These are phyloP conservation scores for Fusarium verticillioides DNA, from an alignment of 2,329 filamentous ascomycete species.

Conservation along the genomic window DNA sequence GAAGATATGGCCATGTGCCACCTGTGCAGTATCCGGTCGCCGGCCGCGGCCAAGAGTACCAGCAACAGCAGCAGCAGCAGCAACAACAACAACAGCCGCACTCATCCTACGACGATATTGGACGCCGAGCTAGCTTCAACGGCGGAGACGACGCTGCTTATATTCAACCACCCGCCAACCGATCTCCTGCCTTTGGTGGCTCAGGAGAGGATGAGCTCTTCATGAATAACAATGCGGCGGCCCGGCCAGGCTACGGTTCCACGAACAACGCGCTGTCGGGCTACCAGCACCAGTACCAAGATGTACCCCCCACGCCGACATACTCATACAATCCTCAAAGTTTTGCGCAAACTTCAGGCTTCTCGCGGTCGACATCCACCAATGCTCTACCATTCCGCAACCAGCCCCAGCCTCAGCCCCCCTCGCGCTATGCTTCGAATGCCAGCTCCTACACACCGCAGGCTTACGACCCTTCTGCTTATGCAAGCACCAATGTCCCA, in stretches of 20 bases:
- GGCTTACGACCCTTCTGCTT: conserved; percentile 70
- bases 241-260: conserved; percentile 55
- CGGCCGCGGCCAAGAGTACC: conserved; percentile 48
- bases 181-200: conserved; percentile 38
- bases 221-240: conserved; percentile 59
- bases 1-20: conserved; percentile 73
- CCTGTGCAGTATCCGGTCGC: conserved; percentile 71
- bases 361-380: conserved; percentile 62
- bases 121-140: conserved; percentile 77
- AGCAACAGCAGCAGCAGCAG: conserved; percentile 39
- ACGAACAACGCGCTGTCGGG: conserved; percentile 59
- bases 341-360: conserved; percentile 58
- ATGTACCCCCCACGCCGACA: conserved; percentile 58
- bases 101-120: conserved; percentile 46
- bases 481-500: conserved; percentile 59
- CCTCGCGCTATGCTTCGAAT: conserved; percentile 52
- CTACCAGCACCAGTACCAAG: conserved; percentile 64
- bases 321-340: conserved; percentile 77
- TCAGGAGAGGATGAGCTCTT: conserved; percentile 70
- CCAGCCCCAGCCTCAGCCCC: conserved; percentile 49
- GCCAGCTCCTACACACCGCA: conserved; percentile 61
- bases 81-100: conserved; percentile 47
- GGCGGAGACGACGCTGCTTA: conserved; percentile 76
- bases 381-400: conserved; percentile 63
- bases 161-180: conserved; percentile 51